Percentiles rank a stretch among this genome's conserved stretches.
Conservation (phyloP, 345 rosid genomes). For the Schrenkiella parvula region DNA sequence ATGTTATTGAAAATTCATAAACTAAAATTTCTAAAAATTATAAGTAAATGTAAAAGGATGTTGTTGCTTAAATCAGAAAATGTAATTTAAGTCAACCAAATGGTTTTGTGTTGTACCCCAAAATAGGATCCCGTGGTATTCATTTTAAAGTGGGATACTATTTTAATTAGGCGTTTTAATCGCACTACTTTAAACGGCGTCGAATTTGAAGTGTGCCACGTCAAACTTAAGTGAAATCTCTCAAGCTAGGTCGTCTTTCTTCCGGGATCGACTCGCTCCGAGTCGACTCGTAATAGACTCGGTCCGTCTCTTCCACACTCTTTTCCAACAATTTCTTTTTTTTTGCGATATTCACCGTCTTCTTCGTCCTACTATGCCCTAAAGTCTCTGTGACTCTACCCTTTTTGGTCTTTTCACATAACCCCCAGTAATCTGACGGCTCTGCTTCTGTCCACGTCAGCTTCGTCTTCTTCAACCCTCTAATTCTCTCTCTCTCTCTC, state of each 20-base stretch:
- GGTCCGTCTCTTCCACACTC: conserved; percentile 27
- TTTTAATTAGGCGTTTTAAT: too few relatives aligned
- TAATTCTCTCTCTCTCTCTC: conserved; percentile 30
- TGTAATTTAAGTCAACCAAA: not conserved
- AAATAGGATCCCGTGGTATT: not conserved
- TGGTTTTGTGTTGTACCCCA: not conserved
- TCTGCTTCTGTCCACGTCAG: conserved; percentile 61
- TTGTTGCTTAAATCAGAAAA: not conserved
- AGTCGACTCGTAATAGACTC: conserved; percentile 19
- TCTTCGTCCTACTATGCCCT: conserved; percentile 33
- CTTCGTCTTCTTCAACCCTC: conserved; percentile 75
- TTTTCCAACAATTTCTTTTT: not conserved
- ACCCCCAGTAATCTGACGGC: conserved; percentile 50
- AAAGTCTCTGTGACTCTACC: conserved; percentile 36
- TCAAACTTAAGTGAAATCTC: not conserved
- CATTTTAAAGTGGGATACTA: too few relatives aligned
- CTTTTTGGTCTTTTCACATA: conserved; percentile 65
- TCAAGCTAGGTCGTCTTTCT: conserved; percentile 15
- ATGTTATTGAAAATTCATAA: too few relatives aligned
- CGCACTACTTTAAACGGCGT: conserved; percentile 1
- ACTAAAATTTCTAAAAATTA: too few relatives aligned
- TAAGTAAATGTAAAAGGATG: too few relatives aligned
- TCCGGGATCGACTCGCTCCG: conserved; percentile 17
- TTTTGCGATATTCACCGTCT: conserved; percentile 6
- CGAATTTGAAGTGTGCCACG: not conserved